phyloP scores from a whole-genome alignment of 345 rosid genomes.

The Cardamine occulta region DNA sequence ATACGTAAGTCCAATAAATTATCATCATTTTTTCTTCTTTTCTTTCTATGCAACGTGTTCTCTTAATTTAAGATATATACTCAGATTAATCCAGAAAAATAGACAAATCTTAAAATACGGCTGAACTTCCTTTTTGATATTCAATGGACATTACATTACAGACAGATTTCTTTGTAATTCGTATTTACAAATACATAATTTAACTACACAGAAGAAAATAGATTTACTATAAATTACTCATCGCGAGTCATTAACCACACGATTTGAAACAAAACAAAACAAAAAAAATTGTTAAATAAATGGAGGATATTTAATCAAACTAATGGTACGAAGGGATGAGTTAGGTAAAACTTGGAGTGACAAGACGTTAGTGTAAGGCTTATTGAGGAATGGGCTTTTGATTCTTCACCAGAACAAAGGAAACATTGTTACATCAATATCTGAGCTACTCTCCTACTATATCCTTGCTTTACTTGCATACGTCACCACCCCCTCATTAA shows the following conservation, averaged over 20 bases:
- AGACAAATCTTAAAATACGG: background rate
- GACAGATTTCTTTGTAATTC: background rate
- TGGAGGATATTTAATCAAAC: background rate
- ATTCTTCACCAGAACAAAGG: slow-evolving; percentile 22
- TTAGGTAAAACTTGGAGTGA: slow-evolving; percentile 35
- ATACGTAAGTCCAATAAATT: slow-evolving; percentile 20
- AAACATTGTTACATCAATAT: slow-evolving; percentile 32
- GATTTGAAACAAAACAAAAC: background rate
- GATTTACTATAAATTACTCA: background rate
- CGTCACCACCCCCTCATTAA: slow-evolving; percentile 23
- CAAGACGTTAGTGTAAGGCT: slow-evolving; percentile 44
- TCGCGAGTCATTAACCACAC: background rate
- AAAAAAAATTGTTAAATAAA: too few relatives aligned
- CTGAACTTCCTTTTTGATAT: background rate
- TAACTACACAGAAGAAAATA: background rate
- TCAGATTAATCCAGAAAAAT: slow-evolving; percentile 5
- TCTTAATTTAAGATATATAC: background rate
- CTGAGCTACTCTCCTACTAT: slow-evolving; percentile 2
- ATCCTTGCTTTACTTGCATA: slow-evolving; percentile 26
- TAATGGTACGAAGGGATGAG: background rate
- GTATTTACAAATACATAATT: background rate
- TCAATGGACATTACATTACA: background rate
- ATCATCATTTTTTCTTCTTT: background rate
- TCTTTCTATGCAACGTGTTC: background rate
- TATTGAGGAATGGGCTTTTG: slow-evolving; percentile 42